Conservation (phyloP, 208 protist genomes). For the Crithidia thermophila region DNA sequence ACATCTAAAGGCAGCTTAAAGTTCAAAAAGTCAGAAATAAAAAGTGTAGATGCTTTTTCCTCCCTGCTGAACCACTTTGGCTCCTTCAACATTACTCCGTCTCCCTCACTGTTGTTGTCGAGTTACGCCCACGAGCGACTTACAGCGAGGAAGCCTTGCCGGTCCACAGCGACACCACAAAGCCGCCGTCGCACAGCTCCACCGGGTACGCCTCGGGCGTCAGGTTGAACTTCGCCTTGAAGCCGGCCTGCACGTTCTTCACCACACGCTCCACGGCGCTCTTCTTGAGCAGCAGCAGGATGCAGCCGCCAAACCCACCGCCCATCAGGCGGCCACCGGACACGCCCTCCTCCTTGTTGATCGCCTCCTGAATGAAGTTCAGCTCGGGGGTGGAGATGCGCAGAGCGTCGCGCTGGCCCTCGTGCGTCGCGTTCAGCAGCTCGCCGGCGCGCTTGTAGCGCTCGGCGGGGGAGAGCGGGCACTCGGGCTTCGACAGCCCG, state of each 20-base stretch:
- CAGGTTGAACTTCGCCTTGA: slow-evolving; percentile 56
- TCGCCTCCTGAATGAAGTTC: slow-evolving; percentile 65
- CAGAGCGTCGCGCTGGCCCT: slow-evolving; percentile 61
- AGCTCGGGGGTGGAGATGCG: slow-evolving; percentile 76
- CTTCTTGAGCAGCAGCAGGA: slow-evolving; percentile 53
- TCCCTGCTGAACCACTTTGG: too few relatives aligned
- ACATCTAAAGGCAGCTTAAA: too few relatives aligned
- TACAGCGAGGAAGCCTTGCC: slow-evolving; percentile 32
- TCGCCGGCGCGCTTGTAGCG: slow-evolving; percentile 55
- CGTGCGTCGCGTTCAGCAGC: slow-evolving; percentile 63
- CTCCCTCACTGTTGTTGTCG: background rate
- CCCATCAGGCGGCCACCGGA: slow-evolving; percentile 80
- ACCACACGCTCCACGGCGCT: slow-evolving; percentile 54
- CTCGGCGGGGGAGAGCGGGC: slow-evolving; percentile 40
- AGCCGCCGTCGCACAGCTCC: slow-evolving; percentile 54
- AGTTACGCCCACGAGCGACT: background rate
- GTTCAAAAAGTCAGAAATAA: too few relatives aligned
- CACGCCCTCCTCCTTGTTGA: slow-evolving; percentile 60
- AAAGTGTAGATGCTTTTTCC: too few relatives aligned
- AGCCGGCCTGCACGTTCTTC: slow-evolving; percentile 40
- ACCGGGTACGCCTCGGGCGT: slow-evolving; percentile 57
- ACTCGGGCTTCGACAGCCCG: slow-evolving; percentile 42
- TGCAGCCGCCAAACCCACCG: slow-evolving; percentile 88
- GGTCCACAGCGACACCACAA: slow-evolving; percentile 46
- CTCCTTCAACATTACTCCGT: too few relatives aligned